Evolutionary conservation across 2,329 filamentous ascomycete species (phyloP), one percentile per base, ranked within the genome.

Genomic region (Hirsutella minnesotensis): DNA sequence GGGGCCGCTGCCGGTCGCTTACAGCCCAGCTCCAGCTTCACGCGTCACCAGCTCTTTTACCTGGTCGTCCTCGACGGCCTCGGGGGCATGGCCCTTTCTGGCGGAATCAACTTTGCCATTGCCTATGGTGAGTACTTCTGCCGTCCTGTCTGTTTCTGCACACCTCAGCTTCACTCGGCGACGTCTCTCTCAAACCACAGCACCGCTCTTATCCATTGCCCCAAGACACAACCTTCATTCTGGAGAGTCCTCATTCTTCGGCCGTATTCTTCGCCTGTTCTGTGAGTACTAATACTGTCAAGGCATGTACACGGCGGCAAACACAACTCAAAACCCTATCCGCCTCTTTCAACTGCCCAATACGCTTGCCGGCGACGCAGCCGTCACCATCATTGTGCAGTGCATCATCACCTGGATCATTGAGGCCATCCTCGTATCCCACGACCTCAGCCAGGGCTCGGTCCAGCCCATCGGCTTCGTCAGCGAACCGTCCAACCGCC

Each of bases 111-210:
- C 56, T 72, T 74, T 52, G 66, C 62, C 37, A 62, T 74, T 44
- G 70, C 68, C 15, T 74, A 72, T 47, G 66, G 70, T 72, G 40
- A 42, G 73, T 69, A 57, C 44, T 70, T 72, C 65, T 72, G 73
- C 56, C 60, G 62, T 33, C 31, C 15, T 33, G 5, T 13, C 15
- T 33, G 8, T 16, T 5, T 33, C 5, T 13, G 7, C 15, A 5
- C 31, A 15, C 31, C 10, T 33, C 31, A 13, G 15, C 27, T 13
- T 8, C 13, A 29, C 27, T 29, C 27, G 7, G 27, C 27, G 27
- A 7, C 27, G 7, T 29, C 13, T 13, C 27, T 29, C 27, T 13
- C 27, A n/a, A n/a, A n/a, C n/a, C n/a, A n/a, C n/a, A n/a, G n/a
- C n/a, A n/a, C n/a, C n/a, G n/a, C n/a, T n/a, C n/a, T n/a, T n/a